Conservation (phyloP, 352 stramenopile genomes). For the Globisporangium perplexum region DNA sequence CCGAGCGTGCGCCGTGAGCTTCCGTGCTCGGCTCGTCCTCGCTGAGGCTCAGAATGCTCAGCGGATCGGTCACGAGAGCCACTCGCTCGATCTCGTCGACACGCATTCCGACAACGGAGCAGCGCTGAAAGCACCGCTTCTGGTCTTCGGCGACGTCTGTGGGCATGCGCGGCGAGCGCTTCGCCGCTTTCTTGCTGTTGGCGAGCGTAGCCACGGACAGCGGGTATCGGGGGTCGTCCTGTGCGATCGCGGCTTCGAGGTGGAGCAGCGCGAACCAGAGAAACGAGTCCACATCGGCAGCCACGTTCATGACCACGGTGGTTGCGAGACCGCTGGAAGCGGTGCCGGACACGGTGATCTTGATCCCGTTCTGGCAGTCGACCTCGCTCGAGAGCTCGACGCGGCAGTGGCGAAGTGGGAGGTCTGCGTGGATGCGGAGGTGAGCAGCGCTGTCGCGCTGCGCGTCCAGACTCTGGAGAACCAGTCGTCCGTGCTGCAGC, state of each 20-base stretch:
- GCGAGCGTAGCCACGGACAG: constrained; percentile 18
- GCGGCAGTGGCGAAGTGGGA: constrained; percentile 39
- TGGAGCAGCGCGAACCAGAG: constrained; percentile 50
- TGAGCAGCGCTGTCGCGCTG: not conserved
- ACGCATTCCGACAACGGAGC: constrained; percentile 23
- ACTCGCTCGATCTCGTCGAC: constrained; percentile 43
- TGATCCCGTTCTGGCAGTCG: constrained; percentile 42
- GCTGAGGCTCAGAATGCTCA: constrained; percentile 4
- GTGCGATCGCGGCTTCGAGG: constrained; percentile 43
- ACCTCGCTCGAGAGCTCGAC: constrained; percentile 43
- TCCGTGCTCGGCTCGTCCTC: not conserved
- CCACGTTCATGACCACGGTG: constrained; percentile 38
- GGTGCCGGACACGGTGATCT: constrained; percentile 19
- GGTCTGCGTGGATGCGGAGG: constrained; percentile 9
- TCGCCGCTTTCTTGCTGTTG: constrained; percentile 16
- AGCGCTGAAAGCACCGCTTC: constrained; percentile 24
- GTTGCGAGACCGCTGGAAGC: constrained; percentile 9
- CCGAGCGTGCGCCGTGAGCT: not conserved
- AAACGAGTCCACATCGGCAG: constrained; percentile 38
- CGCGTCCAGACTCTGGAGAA: constrained; percentile 12
- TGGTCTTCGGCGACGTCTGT: constrained; percentile 23
- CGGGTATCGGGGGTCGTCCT: constrained; percentile 34
- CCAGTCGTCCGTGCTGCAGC: constrained; percentile 33
- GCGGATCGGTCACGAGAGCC: constrained; percentile 12
- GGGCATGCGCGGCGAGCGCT: constrained; percentile 13